Evolutionary conservation across 2,329 filamentous ascomycete species (phyloP), one percentile per base, ranked within the genome.

Genomic region (Diaporthe sp.): DNA sequence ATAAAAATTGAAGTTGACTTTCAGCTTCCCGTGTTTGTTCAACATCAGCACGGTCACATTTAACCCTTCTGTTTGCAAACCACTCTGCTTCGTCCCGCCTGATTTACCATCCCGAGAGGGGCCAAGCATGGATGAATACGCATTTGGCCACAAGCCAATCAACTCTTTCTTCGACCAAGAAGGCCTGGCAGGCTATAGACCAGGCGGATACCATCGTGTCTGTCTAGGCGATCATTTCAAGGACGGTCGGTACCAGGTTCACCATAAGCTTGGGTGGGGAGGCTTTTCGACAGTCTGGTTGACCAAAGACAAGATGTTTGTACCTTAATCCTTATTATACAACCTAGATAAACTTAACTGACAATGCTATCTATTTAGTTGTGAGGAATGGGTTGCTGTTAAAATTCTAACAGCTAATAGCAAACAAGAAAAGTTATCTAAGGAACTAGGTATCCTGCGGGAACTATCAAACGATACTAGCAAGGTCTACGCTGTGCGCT

Each of bases 201-300:
- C 58, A 8, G 58, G 58, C 25, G 37, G n/a, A 9, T 63, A 44
- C 25, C 58, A 63, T 6, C 58, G 37, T 44, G 58, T 63, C 0
- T 63, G 13, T 63, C 25, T 63, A 4, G 58, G 58, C 6, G 39
- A 63, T 42, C 5, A 2, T 30, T 63, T 63, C n/a, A 42, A 63
- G 19, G 58, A 63, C 8, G 58, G 27, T 9, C 58, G 39, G 1
- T 63, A 63, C 7, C 37, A 44, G 12, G 22, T 63, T 10, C 10
- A 44, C 58, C 58, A 63, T 37, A 63, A 63, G 35, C n/a, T 63
- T 44, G 58, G 58, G n/a, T 63, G 35, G 58, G 58, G 58, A 19
- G 58, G 58, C 37, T 63, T 30, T 13, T 63, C 58, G 37, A 63
- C 58, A 22, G 58, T 63, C 22, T 63, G 58, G 37, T 30, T 47